These are phyloP conservation scores for Aristolochia fimbriata DNA, from an alignment of 164 flowering plant species.

Conservation along the genomic window DNA sequence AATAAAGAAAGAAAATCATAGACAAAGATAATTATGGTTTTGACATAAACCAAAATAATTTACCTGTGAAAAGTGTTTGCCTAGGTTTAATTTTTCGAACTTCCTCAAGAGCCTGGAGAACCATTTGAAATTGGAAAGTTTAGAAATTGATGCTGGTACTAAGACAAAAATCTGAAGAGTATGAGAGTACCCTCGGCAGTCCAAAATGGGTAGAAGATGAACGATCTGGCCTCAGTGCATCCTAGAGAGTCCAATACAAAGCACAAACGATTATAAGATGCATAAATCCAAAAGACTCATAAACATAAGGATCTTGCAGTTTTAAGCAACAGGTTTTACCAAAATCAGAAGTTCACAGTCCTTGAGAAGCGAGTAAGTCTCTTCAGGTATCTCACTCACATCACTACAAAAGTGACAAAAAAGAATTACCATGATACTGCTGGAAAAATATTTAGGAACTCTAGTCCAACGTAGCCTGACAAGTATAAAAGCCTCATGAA, in stretches of 20 bases:
- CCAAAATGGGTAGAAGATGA: conserved; percentile 93
- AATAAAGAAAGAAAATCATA: not conserved
- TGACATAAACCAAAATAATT: not conserved
- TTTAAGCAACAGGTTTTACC: conserved; percentile 22
- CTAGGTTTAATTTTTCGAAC: conserved; percentile 77
- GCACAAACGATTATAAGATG: conserved; percentile 2
- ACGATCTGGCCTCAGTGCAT: conserved; percentile 85
- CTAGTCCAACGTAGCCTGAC: too few relatives aligned
- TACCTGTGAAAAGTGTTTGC: conserved; percentile 89
- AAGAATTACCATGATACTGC: not conserved
- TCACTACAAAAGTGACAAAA: conserved; percentile 41
- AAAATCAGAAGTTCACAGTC: conserved; percentile 70
- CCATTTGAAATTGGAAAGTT: not conserved
- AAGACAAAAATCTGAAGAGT: not conserved
- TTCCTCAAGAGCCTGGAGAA: conserved; percentile 76
- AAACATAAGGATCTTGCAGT: too few relatives aligned
- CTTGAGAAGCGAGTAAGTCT: conserved; percentile 72
- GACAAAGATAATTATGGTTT: conserved; percentile 1
- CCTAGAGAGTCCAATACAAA: conserved; percentile 30
- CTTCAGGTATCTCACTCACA: conserved; percentile 90
- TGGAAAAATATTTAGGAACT: not conserved
- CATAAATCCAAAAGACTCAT: not conserved
- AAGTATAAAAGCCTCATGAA: too few relatives aligned
- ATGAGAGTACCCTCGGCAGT: conserved; percentile 56
- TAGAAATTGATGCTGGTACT: not conserved